phyloP scores from a whole-genome alignment of 1,284 basidiomycete species.

The Ceratobasidium papillatum region DNA sequence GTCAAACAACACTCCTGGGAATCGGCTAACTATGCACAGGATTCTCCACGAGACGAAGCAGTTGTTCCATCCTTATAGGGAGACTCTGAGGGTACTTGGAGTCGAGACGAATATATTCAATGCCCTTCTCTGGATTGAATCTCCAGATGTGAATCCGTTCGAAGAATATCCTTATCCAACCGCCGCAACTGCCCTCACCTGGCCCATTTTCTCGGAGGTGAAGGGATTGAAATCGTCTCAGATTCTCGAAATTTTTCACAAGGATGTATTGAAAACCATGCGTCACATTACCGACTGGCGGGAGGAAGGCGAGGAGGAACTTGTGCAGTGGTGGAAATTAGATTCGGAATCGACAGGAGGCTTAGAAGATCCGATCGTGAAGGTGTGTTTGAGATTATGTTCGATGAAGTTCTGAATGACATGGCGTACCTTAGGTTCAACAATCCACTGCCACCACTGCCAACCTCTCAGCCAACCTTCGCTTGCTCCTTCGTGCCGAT shows the following conservation, averaged over 20 bases:
- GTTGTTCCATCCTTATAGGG: background rate
- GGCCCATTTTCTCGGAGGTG: background rate
- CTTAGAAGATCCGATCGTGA: too few species aligned
- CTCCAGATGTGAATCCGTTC: background rate
- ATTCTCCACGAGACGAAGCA: background rate
- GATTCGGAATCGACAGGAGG: background rate
- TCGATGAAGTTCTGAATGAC: background rate
- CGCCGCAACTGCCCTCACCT: background rate
- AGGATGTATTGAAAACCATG: background rate
- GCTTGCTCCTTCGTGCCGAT: slow-evolving; percentile 20
- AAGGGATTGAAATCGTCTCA: background rate
- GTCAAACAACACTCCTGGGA: background rate
- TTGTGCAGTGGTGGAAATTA: background rate
- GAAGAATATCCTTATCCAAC: background rate
- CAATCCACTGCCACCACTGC: background rate
- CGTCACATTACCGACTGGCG: background rate
- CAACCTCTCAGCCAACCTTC: background rate
- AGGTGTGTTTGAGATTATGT: background rate
- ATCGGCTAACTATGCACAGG: background rate
- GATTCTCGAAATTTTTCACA: background rate
- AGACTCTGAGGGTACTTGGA: background rate
- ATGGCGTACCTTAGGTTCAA: background rate
- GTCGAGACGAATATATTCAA: background rate
- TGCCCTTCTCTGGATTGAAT: background rate
- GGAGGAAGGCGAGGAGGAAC: background rate